These are phyloP conservation scores for Alloascoidea africana DNA, from an alignment of 805 yeast genomes.

Conservation along the genomic window DNA sequence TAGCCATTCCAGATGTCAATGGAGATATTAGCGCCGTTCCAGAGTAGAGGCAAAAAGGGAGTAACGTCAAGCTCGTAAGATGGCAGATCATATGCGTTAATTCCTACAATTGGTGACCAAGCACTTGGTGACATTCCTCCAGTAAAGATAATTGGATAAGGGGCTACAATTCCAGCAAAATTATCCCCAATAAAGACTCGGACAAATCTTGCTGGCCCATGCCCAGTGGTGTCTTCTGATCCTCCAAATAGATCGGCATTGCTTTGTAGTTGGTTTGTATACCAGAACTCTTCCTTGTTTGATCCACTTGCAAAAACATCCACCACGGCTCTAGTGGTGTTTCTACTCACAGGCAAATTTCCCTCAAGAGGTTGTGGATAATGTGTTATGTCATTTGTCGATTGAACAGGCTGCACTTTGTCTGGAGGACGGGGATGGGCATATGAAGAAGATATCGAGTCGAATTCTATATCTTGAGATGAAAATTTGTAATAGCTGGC, in stretches of 20 bases:
- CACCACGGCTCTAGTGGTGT: constrained; percentile 43
- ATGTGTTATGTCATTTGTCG: constrained; percentile 31
- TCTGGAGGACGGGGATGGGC: constrained; percentile 10
- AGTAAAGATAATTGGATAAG: constrained; percentile 62
- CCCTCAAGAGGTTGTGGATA: constrained; percentile 20
- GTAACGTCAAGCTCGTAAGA: constrained; percentile 60
- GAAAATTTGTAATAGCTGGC: constrained; percentile 32
- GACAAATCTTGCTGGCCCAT: too few relatives aligned
- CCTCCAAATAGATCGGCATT: too few relatives aligned
- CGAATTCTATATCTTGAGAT: constrained; percentile 9
- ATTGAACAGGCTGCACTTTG: constrained; percentile 7
- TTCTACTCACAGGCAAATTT: constrained; percentile 24
- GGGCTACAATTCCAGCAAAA: constrained; percentile 45
- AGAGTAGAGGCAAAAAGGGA: constrained; percentile 48
- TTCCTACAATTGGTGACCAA: constrained; percentile 72
- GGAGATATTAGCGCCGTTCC: constrained; percentile 31
- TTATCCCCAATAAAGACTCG: constrained; percentile 45
- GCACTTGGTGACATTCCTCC: constrained; percentile 72
- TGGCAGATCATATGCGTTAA: constrained; percentile 58
- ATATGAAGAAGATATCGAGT: too few relatives aligned
- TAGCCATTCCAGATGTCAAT: constrained; percentile 36
- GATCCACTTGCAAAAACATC: constrained; percentile 59
- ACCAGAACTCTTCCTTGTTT: constrained; percentile 78
- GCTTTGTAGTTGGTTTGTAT: too few relatives aligned
- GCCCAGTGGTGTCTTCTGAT: too few relatives aligned